Evolutionary conservation across 805 yeast species (phyloP), one percentile per base, ranked within the genome.

Genomic region (Ogataea thermomethanolica): DNA sequence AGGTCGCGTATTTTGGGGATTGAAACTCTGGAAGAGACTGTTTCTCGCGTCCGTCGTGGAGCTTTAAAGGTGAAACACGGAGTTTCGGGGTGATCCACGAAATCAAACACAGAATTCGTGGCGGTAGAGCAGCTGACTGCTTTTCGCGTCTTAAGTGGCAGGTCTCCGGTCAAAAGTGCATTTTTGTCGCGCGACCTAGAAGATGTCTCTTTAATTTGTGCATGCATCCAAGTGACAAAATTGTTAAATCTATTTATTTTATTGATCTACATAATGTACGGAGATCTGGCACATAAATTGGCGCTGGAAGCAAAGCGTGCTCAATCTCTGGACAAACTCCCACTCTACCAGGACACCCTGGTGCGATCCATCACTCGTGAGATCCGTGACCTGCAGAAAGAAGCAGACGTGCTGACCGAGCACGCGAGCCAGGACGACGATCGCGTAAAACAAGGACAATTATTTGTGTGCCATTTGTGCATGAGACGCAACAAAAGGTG

Each of bases 401-500:
- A 78, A 48, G 75, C 76, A 1, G 81, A 78, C 33, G 66, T 61
- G 44, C 55, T 80, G 26, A 61, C 67, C 41, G 30, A 45, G 27
- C 51, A 45, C 28, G 25, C 52, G 35, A 61, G 59, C 31, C 28
- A 28, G 7, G 46, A 45, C 20, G 36, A 35, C 13, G 70, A 64
- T 25, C 66, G 76, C 45, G 68, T 76, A 28, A 71, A 75, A 37
- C 77, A 79, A 53, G 77, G 85, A 44, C 87, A 79, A 49, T 63
- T 75, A 12, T 80, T 83, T 56, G 84, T 85, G 6, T 78, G 84
- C 6, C 82, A 80, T 47, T 62, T 90, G 21, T 79, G 88, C 31
- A 79, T 89, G 80, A 73, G 93, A 45, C 66, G 98, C 36, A 90
- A 95, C 66, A 95, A 93, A 59, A 67, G 99, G 37, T 88, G 97